Conservation (phyloP, 345 rosid species). For the Hibiscus tridactylites region DNA sequence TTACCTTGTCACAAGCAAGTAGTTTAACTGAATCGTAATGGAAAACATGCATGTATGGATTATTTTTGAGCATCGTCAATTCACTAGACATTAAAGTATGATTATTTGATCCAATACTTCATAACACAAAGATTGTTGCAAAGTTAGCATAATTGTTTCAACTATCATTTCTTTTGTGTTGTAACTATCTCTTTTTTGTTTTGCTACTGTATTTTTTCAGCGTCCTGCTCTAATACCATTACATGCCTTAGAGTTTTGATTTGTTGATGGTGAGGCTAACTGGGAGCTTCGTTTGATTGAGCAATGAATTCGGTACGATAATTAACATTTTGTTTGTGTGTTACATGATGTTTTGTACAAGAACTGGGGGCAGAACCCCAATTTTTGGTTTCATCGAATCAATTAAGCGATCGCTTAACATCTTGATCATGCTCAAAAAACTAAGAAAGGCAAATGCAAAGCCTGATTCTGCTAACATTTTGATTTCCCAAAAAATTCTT, state of each 20-base stretch:
- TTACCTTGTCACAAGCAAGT: constrained; percentile 89
- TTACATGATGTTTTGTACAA: not conserved
- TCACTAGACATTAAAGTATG: not conserved
- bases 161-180: not conserved
- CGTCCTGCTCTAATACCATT: constrained; percentile 91
- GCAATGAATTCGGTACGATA: constrained; percentile 20
- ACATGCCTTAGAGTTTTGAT: constrained; percentile 68
- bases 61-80: not conserved
- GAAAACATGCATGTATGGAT: no score
- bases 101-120: not conserved
- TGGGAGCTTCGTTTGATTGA: constrained; percentile 85
- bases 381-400: not conserved
- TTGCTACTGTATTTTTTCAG: constrained; percentile 23
- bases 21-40: not conserved
- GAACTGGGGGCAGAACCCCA: not conserved
- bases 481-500: not conserved
- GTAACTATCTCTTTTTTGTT: not conserved
- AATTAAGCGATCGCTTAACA: not conserved
- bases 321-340: not conserved
- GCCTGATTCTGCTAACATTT: not conserved
- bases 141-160: not conserved
- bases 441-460: not conserved
- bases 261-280: constrained; percentile 91
- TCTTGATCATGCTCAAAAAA: not conserved
- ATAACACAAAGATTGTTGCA: not conserved